Conservation (phyloP, 2,329 filamentous ascomycete genomes). For the Erysiphe pisi region DNA sequence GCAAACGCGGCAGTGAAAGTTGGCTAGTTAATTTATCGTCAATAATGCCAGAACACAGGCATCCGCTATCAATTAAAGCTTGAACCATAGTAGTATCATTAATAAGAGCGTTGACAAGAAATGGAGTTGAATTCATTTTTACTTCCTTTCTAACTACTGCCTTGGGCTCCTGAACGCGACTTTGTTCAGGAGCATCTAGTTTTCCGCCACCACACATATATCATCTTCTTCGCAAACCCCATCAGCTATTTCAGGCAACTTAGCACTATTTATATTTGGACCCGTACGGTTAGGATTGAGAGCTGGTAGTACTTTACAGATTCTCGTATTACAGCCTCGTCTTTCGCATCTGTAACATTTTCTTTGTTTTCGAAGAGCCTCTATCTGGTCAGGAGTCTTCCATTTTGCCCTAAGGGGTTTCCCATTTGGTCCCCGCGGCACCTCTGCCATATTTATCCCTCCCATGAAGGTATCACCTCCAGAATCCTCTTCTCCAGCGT, state of each 20-base stretch:
- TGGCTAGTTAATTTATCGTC: background rate
- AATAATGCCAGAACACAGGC: slow-evolving; percentile 3
- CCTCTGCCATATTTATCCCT: background rate
- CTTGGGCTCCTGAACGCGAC: background rate
- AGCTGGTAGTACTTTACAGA: background rate
- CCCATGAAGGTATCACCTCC: background rate
- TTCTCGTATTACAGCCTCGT: background rate
- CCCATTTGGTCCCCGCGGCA: background rate
- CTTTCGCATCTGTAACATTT: background rate
- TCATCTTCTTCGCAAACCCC: background rate
- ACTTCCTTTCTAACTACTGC: background rate
- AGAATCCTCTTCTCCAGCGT: background rate
- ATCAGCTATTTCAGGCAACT: background rate
- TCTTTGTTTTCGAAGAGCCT: background rate
- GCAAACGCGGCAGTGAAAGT: background rate
- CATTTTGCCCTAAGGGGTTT: background rate
- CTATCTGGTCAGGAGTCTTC: background rate
- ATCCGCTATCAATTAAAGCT: background rate
- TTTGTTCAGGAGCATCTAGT: slow-evolving; percentile 3
- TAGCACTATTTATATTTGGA: background rate
- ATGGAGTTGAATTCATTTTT: background rate
- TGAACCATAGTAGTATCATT: slow-evolving; percentile 6
- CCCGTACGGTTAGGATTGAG: background rate
- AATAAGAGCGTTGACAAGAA: background rate
- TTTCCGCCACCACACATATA: background rate